Conservation (phyloP, 2,329 filamentous ascomycete species). For the Neurospora crassa region DNA sequence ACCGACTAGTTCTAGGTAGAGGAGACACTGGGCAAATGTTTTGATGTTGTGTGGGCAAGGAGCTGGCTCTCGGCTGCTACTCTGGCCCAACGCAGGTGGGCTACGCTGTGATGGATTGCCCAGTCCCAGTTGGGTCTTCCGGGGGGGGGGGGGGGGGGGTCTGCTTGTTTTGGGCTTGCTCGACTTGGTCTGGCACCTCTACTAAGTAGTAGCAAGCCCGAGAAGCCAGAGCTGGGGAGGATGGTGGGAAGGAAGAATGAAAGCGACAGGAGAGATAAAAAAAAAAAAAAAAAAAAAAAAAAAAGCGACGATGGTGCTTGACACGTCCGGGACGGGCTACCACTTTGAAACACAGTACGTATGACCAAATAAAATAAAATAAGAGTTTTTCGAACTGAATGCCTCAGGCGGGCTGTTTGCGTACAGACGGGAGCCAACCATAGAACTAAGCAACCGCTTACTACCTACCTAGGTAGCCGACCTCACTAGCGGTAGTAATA, state of each 20-base stretch:
- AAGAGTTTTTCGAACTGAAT: background rate
- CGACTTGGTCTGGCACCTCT: background rate
- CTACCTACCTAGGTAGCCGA: background rate
- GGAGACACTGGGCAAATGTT: background rate
- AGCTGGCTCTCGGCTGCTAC: background rate
- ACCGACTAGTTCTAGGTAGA: background rate
- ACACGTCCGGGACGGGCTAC: background rate
- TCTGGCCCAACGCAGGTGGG: background rate
- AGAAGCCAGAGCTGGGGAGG: background rate
- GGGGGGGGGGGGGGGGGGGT: background rate
- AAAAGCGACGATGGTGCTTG: background rate
- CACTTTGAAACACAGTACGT: background rate
- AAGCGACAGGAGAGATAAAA: background rate
- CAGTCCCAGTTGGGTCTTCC: background rate
- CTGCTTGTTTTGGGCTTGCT: background rate
- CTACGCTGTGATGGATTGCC: background rate
- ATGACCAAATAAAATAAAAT: background rate
- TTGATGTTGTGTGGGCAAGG: background rate
- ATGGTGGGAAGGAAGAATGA: background rate
- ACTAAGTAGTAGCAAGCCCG: background rate
- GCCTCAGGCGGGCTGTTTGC: background rate
- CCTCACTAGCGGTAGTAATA: background rate
- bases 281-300: background rate
- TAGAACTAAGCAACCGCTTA: background rate
- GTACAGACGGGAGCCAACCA: background rate